phyloP scores from a whole-genome alignment of 768 basidiomycete species.

The Psilocybe tampanensis region DNA sequence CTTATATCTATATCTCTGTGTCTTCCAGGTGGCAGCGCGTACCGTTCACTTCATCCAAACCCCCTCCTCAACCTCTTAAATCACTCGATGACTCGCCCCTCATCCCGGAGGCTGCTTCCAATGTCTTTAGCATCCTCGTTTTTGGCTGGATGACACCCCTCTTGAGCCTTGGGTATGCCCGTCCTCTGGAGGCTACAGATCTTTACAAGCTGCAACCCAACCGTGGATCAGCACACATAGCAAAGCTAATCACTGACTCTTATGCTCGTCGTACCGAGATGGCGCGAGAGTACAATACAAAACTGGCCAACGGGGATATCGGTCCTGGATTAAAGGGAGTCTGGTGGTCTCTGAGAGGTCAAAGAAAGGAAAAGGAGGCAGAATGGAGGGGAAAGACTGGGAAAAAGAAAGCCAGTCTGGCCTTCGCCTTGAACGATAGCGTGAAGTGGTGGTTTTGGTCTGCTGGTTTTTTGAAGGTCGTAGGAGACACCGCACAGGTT shows the following conservation, averaged over 20 bases:
- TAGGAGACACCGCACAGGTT: constrained; percentile 75
- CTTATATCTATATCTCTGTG: neutral
- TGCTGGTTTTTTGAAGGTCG: constrained; percentile 56
- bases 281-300: constrained; percentile 72
- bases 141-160: constrained; percentile 81
- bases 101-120: constrained; percentile 70
- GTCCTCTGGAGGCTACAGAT: constrained; percentile 81
- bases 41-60: constrained; percentile 42
- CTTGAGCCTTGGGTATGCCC: constrained; percentile 73
- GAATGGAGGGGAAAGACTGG: constrained; percentile 67
- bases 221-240: constrained; percentile 62
- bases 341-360: constrained; percentile 63
- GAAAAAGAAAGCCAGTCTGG: constrained; percentile 60
- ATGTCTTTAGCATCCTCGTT: constrained; percentile 58
- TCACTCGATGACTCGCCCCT: constrained; percentile 62
- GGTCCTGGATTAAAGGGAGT: constrained; percentile 52
- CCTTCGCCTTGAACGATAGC: constrained; percentile 73
- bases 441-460: constrained; percentile 81
- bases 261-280: constrained; percentile 58
- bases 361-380: constrained; percentile 55
- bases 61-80: constrained; percentile 45
- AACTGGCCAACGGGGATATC: constrained; percentile 65
- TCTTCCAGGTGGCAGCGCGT: constrained; percentile 33
- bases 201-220: constrained; percentile 76
- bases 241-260: constrained; percentile 61